Percentiles rank a stretch among this genome's conserved stretches.
Conservation (phyloP, 441 rosid genomes). For the Isatis lusitanica region DNA sequence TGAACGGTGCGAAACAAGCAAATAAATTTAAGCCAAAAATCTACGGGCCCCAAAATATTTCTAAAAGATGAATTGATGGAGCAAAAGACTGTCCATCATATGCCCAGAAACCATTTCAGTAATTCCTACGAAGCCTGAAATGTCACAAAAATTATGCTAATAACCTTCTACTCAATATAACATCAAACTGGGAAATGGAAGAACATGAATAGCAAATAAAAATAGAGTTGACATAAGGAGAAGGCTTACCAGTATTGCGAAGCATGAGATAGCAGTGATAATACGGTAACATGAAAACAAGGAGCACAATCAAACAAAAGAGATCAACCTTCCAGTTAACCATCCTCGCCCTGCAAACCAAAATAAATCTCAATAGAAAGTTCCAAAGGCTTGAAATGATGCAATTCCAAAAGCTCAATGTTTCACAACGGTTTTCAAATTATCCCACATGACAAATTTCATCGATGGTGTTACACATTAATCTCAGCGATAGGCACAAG, state of each 20-base stretch:
- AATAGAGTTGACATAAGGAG: background rate
- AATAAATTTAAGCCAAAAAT: background rate
- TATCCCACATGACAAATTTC: too few relatives aligned
- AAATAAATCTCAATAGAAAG: constrained; percentile 11
- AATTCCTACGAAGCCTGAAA: background rate
- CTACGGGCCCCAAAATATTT: background rate
- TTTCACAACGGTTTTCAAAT: too few relatives aligned
- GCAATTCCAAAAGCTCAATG: too few relatives aligned
- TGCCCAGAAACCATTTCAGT: background rate
- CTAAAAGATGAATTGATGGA: background rate
- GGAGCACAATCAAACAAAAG: constrained; percentile 82
- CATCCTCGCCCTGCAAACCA: constrained; percentile 77
- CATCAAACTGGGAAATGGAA: background rate
- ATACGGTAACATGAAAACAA: constrained; percentile 94
- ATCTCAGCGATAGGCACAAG: too few relatives aligned
- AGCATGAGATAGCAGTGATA: constrained; percentile 99
- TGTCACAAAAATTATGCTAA: background rate
- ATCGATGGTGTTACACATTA: too few relatives aligned
- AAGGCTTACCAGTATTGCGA: constrained; percentile 73
- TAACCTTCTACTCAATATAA: background rate
- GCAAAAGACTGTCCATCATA: background rate
- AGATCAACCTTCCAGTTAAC: constrained; percentile 97
- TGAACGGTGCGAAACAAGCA: background rate
- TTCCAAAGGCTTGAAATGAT: background rate
- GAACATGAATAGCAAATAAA: background rate